Percentiles rank a stretch among this genome's conserved stretches.
These are phyloP conservation scores for Penicillium freii DNA, from an alignment of 2,329 filamentous ascomycete species.

Conservation along the genomic window DNA sequence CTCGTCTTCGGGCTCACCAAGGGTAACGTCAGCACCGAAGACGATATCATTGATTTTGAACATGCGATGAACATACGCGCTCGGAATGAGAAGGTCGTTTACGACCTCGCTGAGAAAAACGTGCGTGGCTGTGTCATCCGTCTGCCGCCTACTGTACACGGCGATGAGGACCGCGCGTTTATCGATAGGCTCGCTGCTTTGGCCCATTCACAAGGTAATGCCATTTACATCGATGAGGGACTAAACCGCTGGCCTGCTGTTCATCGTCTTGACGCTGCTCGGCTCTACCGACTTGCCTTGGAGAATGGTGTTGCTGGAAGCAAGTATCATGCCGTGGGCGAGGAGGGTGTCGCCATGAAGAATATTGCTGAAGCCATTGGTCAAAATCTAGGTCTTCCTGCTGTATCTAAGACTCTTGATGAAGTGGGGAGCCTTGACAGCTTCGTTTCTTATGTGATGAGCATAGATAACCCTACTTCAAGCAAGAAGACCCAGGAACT, in stretches of 20 bases:
- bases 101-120: conserved; percentile 22
- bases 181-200: conserved; percentile 25
- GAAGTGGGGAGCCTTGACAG: conserved; percentile 34
- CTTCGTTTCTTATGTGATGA: conserved; percentile 26
- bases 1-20: conserved; percentile 13
- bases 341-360: conserved; percentile 37
- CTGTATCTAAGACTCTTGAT: conserved; percentile 26
- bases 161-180: conserved; percentile 35
- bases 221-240: conserved; percentile 40
- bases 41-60: conserved; percentile 20
- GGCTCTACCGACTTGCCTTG: conserved; percentile 38
- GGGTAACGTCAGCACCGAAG: conserved; percentile 32
- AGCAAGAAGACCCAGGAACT: conserved; percentile 37
- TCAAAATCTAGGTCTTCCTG: conserved; percentile 34
- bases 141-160: conserved; percentile 43
- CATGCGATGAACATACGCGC: conserved; percentile 25
- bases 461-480: conserved; percentile 34
- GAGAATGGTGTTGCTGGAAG: conserved; percentile 39
- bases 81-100: conserved; percentile 22
- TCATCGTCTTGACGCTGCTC: conserved; percentile 42
- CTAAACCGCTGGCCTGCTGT: conserved; percentile 39
- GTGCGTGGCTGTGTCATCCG: conserved; percentile 39
- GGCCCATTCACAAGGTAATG: conserved; percentile 30
- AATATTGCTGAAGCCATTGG: conserved; percentile 40
- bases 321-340: conserved; percentile 39